Evolutionary conservation across 2,329 filamentous ascomycete genomes (phyloP).

Genomic region (Talaromyces sp.): DNA sequence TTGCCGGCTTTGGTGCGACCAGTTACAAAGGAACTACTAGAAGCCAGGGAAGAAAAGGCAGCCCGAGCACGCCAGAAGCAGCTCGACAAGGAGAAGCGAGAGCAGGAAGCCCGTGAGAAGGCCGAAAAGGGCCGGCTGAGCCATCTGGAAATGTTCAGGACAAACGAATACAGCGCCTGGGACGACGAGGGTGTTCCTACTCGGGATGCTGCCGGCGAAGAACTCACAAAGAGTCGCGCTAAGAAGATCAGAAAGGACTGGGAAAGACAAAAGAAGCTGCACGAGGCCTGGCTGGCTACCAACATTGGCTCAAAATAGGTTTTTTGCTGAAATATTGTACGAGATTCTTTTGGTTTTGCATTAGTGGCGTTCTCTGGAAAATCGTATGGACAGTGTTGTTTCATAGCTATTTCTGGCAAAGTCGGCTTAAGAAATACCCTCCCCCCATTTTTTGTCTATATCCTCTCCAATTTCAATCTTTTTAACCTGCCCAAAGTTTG

Average conservation of each 20-base stretch:
- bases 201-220: conserved; percentile 69
- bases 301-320: conserved; percentile 2
- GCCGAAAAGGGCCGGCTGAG: conserved; percentile 54
- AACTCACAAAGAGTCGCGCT: conserved; percentile 69
- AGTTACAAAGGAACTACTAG: conserved; percentile 55
- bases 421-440: neutral
- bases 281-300: conserved; percentile 55
- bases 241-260: conserved; percentile 88
- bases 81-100: conserved; percentile 56
- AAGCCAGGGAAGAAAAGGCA: conserved; percentile 52
- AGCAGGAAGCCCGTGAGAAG: conserved; percentile 48
- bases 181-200: conserved; percentile 77
- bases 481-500: neutral
- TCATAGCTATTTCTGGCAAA: neutral
- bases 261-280: conserved; percentile 82
- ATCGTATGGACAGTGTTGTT: neutral
- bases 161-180: conserved; percentile 67
- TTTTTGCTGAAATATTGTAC: neutral
- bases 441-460: neutral
- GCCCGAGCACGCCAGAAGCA: conserved; percentile 38
- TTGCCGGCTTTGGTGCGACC: conserved; percentile 69
- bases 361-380: conserved; percentile 2
- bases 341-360: neutral
- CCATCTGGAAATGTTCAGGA: conserved; percentile 54
- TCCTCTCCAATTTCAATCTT: too few species aligned